Conservation (phyloP, 257 asterid species). For the Nicotiana noctiflora region DNA sequence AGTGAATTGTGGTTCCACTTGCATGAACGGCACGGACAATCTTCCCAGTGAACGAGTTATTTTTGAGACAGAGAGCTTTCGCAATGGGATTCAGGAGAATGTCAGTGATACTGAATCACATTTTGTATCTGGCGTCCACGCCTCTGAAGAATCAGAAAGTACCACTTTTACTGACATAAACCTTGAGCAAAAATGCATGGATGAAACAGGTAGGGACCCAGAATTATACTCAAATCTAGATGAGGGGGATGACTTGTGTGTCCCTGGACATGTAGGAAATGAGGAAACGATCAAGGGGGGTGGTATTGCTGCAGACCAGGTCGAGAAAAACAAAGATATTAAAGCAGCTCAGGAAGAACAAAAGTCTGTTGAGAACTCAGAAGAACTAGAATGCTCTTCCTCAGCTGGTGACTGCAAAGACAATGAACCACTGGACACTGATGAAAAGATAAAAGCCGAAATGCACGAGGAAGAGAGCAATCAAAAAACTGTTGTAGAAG, state of each 20-base stretch:
- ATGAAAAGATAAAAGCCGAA: constrained; percentile 28
- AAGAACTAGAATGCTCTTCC: constrained; percentile 24
- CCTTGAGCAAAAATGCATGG: constrained; percentile 5
- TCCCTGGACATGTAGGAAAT: constrained; percentile 30
- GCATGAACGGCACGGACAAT: constrained; percentile 19
- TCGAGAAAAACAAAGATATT: constrained; percentile 23
- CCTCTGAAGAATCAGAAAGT: constrained; percentile 1
- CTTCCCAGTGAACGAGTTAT: constrained; percentile 25
- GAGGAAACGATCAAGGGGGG: constrained; percentile 23
- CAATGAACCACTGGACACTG: constrained; percentile 29
- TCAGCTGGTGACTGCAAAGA: constrained; percentile 20
- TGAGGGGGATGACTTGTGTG: constrained; percentile 21
- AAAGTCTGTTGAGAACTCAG: constrained; percentile 23
- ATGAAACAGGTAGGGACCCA: constrained; percentile 43
- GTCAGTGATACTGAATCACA: constrained; percentile 8
- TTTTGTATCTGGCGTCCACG: constrained; percentile 9
- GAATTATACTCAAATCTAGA: constrained; percentile 29
- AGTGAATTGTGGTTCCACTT: constrained; percentile 15
- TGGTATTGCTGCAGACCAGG: constrained; percentile 20
- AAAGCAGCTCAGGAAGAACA: constrained; percentile 20
- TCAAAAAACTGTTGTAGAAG: constrained; percentile 19
- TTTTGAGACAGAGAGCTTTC: constrained; percentile 11
- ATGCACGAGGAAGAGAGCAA: constrained; percentile 19
- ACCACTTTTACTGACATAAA: constrained; percentile 10
- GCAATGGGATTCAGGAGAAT: constrained; percentile 10